Evolutionary conservation across 2,329 filamentous ascomycete genomes (phyloP).

Genomic region (Simplicillium sp.): DNA sequence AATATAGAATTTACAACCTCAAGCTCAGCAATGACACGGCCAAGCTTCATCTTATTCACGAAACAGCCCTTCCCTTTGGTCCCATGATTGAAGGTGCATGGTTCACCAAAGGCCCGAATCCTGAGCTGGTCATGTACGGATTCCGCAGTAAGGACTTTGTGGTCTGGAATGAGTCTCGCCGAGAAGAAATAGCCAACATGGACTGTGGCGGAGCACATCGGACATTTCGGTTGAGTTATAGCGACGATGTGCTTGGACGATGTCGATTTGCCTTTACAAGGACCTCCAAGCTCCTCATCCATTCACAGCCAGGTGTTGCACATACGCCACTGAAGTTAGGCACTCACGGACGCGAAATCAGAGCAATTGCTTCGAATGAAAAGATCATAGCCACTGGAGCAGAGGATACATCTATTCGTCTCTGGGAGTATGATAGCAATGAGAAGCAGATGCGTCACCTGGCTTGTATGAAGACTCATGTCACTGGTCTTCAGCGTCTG

Average conservation of each 20-base stretch:
- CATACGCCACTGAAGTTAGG: constrained; percentile 53
- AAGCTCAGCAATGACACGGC: constrained; percentile 11
- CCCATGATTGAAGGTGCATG: constrained; percentile 67
- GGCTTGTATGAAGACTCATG: constrained; percentile 65
- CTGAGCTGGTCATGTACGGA: constrained; percentile 64
- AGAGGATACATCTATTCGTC: constrained; percentile 66
- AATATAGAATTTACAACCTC: constrained; percentile 55
- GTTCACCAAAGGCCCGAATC: constrained; percentile 31
- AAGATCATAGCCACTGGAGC: constrained; percentile 53
- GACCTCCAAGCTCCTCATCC: constrained; percentile 43
- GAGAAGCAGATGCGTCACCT: constrained; percentile 34
- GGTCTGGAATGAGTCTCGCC: constrained; percentile 66
- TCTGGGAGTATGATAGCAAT: constrained; percentile 45
- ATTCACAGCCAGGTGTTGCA: constrained; percentile 26
- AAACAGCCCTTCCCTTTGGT: constrained; percentile 60
- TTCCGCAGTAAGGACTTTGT: constrained; percentile 75
- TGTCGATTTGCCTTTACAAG: constrained; percentile 66
- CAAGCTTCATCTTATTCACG: constrained; percentile 48
- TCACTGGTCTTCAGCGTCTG: constrained; percentile 73
- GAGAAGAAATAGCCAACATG: constrained; percentile 60
- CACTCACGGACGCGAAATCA: constrained; percentile 78
- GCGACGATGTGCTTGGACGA: constrained; percentile 18
- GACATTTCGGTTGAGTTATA: constrained; percentile 48
- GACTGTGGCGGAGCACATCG: constrained; percentile 82
- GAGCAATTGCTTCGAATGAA: constrained; percentile 31